phyloP scores from a whole-genome alignment of 192 early-diverging fungal genomes.

The Entophlyctis luteolus region DNA sequence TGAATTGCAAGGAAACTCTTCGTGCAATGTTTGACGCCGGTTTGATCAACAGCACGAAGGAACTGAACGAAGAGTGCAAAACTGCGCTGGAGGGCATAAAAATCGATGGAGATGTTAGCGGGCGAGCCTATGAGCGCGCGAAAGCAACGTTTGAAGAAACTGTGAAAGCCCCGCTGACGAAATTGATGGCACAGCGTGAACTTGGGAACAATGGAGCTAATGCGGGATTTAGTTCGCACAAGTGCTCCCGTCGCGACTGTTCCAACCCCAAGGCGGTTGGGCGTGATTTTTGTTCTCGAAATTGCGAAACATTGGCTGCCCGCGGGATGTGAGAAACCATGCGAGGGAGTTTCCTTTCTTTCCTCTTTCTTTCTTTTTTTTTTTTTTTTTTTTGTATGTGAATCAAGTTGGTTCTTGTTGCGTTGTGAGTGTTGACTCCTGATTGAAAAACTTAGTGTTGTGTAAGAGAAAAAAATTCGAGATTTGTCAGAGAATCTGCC shows the following conservation, averaged over 20 bases:
- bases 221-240: neutral
- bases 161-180: slow-evolving; percentile 4
- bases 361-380: neutral
- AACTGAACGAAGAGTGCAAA: slow-evolving; percentile 23
- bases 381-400: neutral
- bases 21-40: slow-evolving; percentile 15
- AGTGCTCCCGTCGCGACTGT: neutral
- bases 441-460: no score
- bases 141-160: slow-evolving; percentile 18
- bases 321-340: neutral
- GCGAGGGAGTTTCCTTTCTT: neutral
- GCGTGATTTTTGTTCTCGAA: neutral
- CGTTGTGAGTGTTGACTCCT: neutral
- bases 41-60: neutral
- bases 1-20: neutral
- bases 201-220: neutral
- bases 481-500: no score
- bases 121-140: slow-evolving; percentile 2
- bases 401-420: neutral
- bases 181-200: neutral
- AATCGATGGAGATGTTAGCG: slow-evolving; percentile 12
- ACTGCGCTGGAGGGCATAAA: slow-evolving; percentile 12
- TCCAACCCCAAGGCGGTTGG: neutral
- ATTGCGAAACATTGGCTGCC: neutral
- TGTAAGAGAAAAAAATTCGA: no score